Conservation (phyloP, 176 grass and related monocot species). For the Avena atlantica region DNA sequence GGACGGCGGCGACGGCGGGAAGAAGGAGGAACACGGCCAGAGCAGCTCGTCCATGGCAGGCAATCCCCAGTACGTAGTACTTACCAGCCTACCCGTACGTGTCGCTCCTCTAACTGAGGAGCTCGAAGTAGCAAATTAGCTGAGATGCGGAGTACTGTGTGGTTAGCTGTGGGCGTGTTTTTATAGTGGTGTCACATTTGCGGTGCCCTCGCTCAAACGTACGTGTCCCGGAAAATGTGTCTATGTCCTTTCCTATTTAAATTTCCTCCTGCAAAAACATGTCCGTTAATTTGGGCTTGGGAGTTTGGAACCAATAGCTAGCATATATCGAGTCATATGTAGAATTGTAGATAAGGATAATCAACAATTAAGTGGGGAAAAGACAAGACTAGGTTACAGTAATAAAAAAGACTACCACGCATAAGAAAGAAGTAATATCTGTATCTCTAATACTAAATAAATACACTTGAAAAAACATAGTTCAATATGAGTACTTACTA, state of each 20-base stretch:
- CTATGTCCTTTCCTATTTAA: background rate
- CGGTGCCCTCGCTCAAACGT: background rate
- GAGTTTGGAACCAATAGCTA: background rate
- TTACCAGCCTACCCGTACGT: background rate
- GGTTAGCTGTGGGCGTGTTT: background rate
- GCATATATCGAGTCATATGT: background rate
- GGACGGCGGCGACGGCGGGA: background rate
- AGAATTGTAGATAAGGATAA: background rate
- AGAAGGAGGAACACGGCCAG: background rate
- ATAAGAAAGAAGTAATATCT: too few relatives aligned
- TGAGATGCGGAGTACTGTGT: background rate
- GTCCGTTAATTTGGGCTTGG: too few relatives aligned
- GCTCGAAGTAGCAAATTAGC: background rate
- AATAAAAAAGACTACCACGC: too few relatives aligned
- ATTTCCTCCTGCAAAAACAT: background rate
- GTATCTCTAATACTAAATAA: too few relatives aligned
- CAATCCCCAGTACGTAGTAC: too few relatives aligned
- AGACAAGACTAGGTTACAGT: too few relatives aligned
- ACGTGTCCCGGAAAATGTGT: background rate
- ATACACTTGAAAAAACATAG: too few relatives aligned
- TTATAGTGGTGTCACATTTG: slow-evolving; percentile 12
- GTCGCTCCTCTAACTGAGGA: background rate
- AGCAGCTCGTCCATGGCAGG: slow-evolving; percentile 32
- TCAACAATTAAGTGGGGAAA: too few relatives aligned
- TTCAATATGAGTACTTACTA: too few relatives aligned